Conservation (phyloP, 2,329 filamentous ascomycete species). For the Alternaria panax region DNA sequence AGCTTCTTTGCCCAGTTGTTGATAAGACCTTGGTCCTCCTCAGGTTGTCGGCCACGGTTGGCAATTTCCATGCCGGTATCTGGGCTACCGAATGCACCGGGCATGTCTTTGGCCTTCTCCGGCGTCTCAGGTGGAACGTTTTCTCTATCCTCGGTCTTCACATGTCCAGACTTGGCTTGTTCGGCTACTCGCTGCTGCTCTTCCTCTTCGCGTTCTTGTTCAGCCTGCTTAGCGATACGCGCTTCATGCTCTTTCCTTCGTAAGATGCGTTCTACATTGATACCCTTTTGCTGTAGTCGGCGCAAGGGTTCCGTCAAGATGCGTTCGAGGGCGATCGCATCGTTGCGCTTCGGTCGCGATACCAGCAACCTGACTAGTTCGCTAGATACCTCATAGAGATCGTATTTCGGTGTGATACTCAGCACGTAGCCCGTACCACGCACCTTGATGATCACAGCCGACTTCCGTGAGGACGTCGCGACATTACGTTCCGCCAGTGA, state of each 20-base stretch:
- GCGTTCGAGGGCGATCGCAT: slow-evolving; percentile 88
- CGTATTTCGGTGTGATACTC: slow-evolving; percentile 78
- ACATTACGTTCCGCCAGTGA: slow-evolving; percentile 75
- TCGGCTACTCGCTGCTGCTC: slow-evolving; percentile 57
- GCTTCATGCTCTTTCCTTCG: slow-evolving; percentile 87
- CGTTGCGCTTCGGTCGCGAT: slow-evolving; percentile 82
- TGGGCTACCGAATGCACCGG: slow-evolving; percentile 48
- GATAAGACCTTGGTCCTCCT: slow-evolving; percentile 39
- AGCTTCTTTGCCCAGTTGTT: slow-evolving; percentile 50
- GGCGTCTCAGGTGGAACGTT: slow-evolving; percentile 35
- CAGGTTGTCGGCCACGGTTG: slow-evolving; percentile 29
- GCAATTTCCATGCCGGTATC: slow-evolving; percentile 41
- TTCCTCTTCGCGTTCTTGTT: slow-evolving; percentile 72
- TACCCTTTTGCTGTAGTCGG: slow-evolving; percentile 83
- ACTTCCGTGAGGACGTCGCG: slow-evolving; percentile 51
- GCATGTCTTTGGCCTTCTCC: slow-evolving; percentile 43
- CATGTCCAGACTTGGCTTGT: slow-evolving; percentile 35
- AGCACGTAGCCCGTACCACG: slow-evolving; percentile 70
- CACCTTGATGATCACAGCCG: slow-evolving; percentile 79
- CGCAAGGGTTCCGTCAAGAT: slow-evolving; percentile 85
- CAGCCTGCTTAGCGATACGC: slow-evolving; percentile 82
- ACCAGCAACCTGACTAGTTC: slow-evolving; percentile 84
- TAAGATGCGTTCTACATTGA: slow-evolving; percentile 95
- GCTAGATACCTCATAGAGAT: slow-evolving; percentile 92
- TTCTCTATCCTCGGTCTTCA: slow-evolving; percentile 20